phyloP scores from a whole-genome alignment of 345 rosid species.

The Pseudoturritis turrita region DNA sequence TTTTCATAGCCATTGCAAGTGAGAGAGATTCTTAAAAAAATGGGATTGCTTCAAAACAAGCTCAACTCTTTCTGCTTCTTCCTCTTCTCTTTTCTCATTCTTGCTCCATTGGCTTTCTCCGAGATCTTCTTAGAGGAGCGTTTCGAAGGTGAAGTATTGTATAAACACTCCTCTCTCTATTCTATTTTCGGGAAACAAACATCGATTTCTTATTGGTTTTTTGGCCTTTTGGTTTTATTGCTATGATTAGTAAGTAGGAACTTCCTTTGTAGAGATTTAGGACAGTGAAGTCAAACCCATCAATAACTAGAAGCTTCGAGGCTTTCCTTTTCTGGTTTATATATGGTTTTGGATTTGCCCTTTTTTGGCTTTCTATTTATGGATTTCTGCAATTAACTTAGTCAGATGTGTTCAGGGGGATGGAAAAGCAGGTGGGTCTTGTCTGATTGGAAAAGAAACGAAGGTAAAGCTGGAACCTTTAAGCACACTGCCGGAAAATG shows the following conservation, averaged over 20 bases:
- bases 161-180: background rate
- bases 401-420: slow-evolving; percentile 50
- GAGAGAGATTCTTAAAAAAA: slow-evolving; percentile 4
- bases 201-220: background rate
- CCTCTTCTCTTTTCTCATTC: slow-evolving; percentile 19
- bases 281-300: slow-evolving; percentile 11
- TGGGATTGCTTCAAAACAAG: slow-evolving; percentile 21
- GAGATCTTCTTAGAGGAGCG: slow-evolving; percentile 52
- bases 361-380: background rate
- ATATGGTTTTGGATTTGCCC: background rate
- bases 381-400: background rate
- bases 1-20: background rate
- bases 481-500: slow-evolving; percentile 83
- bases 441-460: slow-evolving; percentile 82
- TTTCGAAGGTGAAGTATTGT: slow-evolving; percentile 42
- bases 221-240: background rate
- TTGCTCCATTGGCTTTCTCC: slow-evolving; percentile 33
- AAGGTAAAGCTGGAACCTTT: slow-evolving; percentile 82
- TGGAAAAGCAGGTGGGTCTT: slow-evolving; percentile 91
- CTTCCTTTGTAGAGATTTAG: background rate
- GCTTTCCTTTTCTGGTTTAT: slow-evolving; percentile 7
- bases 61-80: background rate
- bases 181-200: background rate
- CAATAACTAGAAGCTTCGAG: background rate
- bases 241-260: background rate